Percentiles rank a stretch among this genome's conserved stretches.
These are phyloP conservation scores for Boletus eberwhitei DNA, from an alignment of 768 basidiomycete species.

Conservation along the genomic window DNA sequence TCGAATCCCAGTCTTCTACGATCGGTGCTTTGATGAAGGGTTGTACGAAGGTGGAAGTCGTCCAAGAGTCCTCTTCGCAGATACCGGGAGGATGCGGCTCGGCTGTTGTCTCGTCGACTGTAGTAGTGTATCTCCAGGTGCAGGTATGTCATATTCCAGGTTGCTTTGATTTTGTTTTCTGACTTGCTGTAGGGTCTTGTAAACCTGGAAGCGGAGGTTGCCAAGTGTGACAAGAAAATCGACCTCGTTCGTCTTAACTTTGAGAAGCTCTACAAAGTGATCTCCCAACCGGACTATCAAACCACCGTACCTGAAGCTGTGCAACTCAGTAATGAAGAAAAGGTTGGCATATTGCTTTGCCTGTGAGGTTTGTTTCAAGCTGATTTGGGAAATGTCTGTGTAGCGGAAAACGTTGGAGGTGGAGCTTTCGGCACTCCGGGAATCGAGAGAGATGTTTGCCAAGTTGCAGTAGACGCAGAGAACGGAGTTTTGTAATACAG, in stretches of 20 bases:
- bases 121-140: slow-evolving; percentile 82
- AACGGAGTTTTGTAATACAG: neutral
- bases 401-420: slow-evolving; percentile 53
- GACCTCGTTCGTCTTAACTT: slow-evolving; percentile 64
- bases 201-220: slow-evolving; percentile 82
- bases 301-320: slow-evolving; percentile 79
- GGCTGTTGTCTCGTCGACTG: slow-evolving; percentile 67
- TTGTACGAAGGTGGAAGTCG: slow-evolving; percentile 70
- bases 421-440: slow-evolving; percentile 70
- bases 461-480: slow-evolving; percentile 46
- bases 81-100: slow-evolving; percentile 84
- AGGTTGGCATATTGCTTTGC: slow-evolving; percentile 42
- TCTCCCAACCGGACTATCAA: slow-evolving; percentile 73
- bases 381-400: neutral
- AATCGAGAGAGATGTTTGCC: slow-evolving; percentile 73
- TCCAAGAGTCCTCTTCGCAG: slow-evolving; percentile 53
- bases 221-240: slow-evolving; percentile 88
- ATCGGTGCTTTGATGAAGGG: slow-evolving; percentile 86
- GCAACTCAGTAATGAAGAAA: slow-evolving; percentile 70
- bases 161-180: neutral
- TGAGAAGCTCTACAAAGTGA: slow-evolving; percentile 73
- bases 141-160: slow-evolving; percentile 47
- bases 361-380: neutral
- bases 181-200: slow-evolving; percentile 68
- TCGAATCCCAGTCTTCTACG: slow-evolving; percentile 70